Conservation (phyloP, 805 yeast species). For the Candida morakotiae region DNA sequence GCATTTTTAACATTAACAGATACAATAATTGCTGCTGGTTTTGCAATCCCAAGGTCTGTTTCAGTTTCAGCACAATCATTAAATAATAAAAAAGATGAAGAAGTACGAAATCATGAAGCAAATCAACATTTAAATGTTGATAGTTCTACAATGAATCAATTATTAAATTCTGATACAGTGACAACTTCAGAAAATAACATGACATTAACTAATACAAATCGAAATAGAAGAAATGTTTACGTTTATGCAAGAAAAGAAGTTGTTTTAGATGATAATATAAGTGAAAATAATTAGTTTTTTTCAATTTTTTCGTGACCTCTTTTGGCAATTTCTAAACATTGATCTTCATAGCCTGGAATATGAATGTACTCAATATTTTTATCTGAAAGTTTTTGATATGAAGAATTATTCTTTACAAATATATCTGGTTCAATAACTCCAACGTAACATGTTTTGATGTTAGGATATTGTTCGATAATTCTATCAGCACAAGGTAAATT, state of each 20-base stretch:
- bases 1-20: slow-evolving; percentile 46
- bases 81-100: background rate
- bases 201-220: slow-evolving; percentile 1
- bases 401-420: slow-evolving; percentile 76
- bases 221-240: slow-evolving; percentile 30
- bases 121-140: slow-evolving; percentile 1
- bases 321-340: slow-evolving; percentile 63
- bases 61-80: slow-evolving; percentile 24
- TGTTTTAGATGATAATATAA: slow-evolving; percentile 17
- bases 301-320: slow-evolving; percentile 55
- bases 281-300: background rate
- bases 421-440: slow-evolving; percentile 90
- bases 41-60: slow-evolving; percentile 53
- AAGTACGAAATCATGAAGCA: background rate
- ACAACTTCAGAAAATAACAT: slow-evolving; percentile 5
- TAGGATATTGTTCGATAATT: slow-evolving; percentile 44
- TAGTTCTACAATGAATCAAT: background rate
- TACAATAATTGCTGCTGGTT: slow-evolving; percentile 51
- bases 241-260: slow-evolving; percentile 37
- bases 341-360: slow-evolving; percentile 78
- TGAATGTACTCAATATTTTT: slow-evolving; percentile 69
- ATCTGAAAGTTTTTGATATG: slow-evolving; percentile 49
- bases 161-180: background rate
- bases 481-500: slow-evolving; percentile 85
- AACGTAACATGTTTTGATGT: slow-evolving; percentile 74